Conservation (phyloP, 805 yeast species). For the Metschnikowia chrysomelidarum region DNA sequence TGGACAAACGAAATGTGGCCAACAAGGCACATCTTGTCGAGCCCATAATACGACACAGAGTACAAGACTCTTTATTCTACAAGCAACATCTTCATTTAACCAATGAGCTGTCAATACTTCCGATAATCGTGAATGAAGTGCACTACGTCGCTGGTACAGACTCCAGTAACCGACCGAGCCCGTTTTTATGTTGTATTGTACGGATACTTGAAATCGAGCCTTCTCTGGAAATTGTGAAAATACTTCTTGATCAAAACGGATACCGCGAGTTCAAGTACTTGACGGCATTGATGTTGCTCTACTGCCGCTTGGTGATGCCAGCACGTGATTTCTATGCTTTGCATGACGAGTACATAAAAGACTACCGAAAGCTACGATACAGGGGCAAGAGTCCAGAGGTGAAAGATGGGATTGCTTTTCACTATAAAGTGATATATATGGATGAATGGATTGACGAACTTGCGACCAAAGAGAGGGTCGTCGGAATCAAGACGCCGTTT, state of each 20-base stretch:
- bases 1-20: conserved; percentile 20
- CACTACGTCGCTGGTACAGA: conserved; percentile 59
- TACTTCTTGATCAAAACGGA: conserved; percentile 56
- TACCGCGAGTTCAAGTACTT: conserved; percentile 65
- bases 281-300: conserved; percentile 66
- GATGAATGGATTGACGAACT: conserved; percentile 75
- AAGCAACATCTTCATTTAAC: conserved; percentile 40
- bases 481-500: conserved; percentile 74
- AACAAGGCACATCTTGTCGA: conserved; percentile 38
- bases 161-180: conserved; percentile 57
- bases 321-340: conserved; percentile 29
- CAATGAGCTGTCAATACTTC: conserved; percentile 40
- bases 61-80: conserved; percentile 43
- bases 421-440: conserved; percentile 46
- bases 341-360: conserved; percentile 57
- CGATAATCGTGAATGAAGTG: conserved; percentile 33
- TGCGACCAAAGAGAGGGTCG: conserved; percentile 53
- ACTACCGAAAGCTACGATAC: conserved; percentile 64
- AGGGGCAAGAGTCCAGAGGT: conserved; percentile 30
- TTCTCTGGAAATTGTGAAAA: conserved; percentile 48
- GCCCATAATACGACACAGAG: conserved; percentile 41
- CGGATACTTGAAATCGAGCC: conserved; percentile 80
- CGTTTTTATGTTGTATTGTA: conserved; percentile 73
- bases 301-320: conserved; percentile 50
- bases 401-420: conserved; percentile 25